Conservation (phyloP, 2,329 filamentous ascomycete species). For the Colletotrichum lini region DNA sequence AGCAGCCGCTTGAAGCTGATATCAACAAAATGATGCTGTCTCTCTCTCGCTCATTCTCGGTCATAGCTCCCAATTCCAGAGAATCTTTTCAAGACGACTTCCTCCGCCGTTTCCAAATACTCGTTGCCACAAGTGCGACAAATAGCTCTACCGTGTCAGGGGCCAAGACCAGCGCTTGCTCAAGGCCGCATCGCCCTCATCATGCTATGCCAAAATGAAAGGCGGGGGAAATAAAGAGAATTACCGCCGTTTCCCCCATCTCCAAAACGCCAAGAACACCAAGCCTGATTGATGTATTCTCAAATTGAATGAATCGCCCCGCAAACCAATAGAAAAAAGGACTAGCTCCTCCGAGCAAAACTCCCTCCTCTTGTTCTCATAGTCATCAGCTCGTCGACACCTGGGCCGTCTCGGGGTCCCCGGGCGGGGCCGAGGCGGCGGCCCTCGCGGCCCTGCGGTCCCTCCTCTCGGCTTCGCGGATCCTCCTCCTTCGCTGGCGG, state of each 20-base stretch:
- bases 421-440: neutral
- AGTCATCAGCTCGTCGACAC: slow-evolving; percentile 1
- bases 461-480: slow-evolving; percentile 21
- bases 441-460: neutral
- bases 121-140: neutral
- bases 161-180: slow-evolving; percentile 39
- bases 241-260: neutral
- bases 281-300: neutral
- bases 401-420: slow-evolving; percentile 29
- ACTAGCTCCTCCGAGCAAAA: neutral
- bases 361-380: slow-evolving; percentile 10
- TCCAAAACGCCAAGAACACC: slow-evolving; percentile 21
- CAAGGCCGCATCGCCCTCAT: slow-evolving; percentile 21
- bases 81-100: neutral
- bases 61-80: neutral
- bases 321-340: neutral
- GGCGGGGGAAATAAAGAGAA: neutral
- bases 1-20: neutral
- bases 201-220: neutral
- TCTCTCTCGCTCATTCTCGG: neutral
- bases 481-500: slow-evolving; percentile 21
- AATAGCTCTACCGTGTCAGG: neutral
- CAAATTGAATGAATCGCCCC: neutral
- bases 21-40: too few species aligned
- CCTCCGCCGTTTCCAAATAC: neutral